A percentile compares a stretch with the other conserved stretches of the same genome.
These are phyloP conservation scores for Mycena maculata DNA, from an alignment of 768 basidiomycete genomes.

Conservation along the genomic window DNA sequence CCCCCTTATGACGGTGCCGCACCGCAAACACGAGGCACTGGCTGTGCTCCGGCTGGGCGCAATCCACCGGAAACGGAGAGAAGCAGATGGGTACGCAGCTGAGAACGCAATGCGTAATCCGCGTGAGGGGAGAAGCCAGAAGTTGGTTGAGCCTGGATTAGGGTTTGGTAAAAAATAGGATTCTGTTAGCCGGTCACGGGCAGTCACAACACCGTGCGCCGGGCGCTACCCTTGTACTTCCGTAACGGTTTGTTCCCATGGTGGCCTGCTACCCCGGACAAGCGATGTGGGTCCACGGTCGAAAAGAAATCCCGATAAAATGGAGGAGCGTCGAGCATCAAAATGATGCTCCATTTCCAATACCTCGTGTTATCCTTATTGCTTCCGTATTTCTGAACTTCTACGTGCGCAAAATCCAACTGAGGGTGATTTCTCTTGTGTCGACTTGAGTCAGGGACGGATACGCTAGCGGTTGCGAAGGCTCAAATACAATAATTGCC, in stretches of 20 bases:
- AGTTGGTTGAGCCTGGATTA: slow-evolving; percentile 12
- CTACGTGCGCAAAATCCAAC: too few species aligned
- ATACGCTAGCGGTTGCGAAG: too few species aligned
- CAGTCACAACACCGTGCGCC: slow-evolving; percentile 15
- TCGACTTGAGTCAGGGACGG: too few species aligned
- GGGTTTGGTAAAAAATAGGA: slow-evolving; percentile 24
- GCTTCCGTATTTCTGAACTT: too few species aligned
- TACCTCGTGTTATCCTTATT: too few species aligned
- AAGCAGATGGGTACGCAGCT: slow-evolving; percentile 17
- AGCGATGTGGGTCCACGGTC: slow-evolving; percentile 18
- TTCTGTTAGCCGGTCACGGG: slow-evolving; percentile 23
- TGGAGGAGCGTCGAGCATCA: too few species aligned
- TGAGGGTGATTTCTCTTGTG: too few species aligned
- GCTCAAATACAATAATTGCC: too few species aligned
- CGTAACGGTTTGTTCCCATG: slow-evolving; percentile 23
- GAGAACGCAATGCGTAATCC: background rate
- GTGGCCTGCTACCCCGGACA: slow-evolving; percentile 5
- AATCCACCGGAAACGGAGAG: slow-evolving; percentile 25
- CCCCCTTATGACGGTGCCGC: slow-evolving; percentile 31
- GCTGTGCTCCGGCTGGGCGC: slow-evolving; percentile 28
- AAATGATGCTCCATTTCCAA: too few species aligned
- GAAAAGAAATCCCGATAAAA: too few species aligned
- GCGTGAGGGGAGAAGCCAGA: slow-evolving; percentile 10
- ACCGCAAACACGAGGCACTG: slow-evolving; percentile 36
- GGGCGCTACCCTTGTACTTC: slow-evolving; percentile 15